Evolutionary conservation across 2,329 filamentous ascomycete species (phyloP), one percentile per base, ranked within the genome.

Genomic region (Sordariomycetes sp.): DNA sequence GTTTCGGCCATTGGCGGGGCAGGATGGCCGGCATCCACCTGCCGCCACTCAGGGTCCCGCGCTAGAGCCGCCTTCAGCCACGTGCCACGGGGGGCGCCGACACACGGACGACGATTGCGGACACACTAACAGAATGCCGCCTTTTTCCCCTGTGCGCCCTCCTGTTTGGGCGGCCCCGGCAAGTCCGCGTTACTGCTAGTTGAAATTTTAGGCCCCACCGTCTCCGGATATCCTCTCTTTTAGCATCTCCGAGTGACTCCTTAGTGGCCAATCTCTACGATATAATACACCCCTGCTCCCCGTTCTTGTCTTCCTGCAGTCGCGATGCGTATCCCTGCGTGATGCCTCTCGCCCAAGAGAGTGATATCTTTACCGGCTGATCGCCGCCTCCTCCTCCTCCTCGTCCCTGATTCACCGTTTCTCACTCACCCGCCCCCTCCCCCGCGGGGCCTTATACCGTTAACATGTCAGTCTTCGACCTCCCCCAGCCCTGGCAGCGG

Each of bases 401-500:
- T 20, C 10, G 17, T 24, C n/a, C 20, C 45, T 50, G 10, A 20
- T 12, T 24, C 20, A 6, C n/a, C 17, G 17, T 22, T 20, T 50
- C 12, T 5, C 22, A 15, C 3, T 25, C 36, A 39, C 35, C 13
- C 28, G 8, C 12, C 36, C 36, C 3, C 20, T n/a, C n/a, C n/a
- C n/a, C n/a, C n/a, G n/a, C n/a, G n/a, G n/a, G n/a, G 28, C 28
- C 28, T 32, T 13, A 42, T 24, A 32, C 54, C 12, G 13, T 6
- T n/a, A 50, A 20, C n/a, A 50, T 50, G 45, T 50, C 45, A 22
- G 45, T 50, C n/a, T 35, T 48, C 55, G 39, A 35, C 34, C 80
- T 96, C 28, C 89, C 90, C n/a, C 88, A 90, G 65, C 77, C 92
- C 61, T 89, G 90, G 78, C 81, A 86, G 64, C 86, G 82, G 65